These are phyloP conservation scores for Komagataea norvegica DNA, from an alignment of 1,139 yeast genomes.

Conservation along the genomic window DNA sequence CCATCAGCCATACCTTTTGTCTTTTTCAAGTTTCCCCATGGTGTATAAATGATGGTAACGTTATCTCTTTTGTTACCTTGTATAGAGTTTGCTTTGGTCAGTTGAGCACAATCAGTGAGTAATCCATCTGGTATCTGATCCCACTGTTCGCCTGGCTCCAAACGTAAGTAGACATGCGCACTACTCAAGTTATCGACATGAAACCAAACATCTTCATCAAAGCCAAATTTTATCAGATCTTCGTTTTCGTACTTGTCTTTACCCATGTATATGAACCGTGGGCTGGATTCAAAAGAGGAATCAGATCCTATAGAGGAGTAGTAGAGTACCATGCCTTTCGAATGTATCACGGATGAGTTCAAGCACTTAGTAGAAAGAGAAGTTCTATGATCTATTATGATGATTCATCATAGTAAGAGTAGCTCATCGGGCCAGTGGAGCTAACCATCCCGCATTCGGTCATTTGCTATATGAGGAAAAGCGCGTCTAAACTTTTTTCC, in stretches of 20 bases:
- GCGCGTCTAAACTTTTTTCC: no score
- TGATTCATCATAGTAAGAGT: no score
- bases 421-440: no score
- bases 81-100: conserved; percentile 77
- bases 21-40: conserved; percentile 68
- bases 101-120: conserved; percentile 55
- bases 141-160: conserved; percentile 42
- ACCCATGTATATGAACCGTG: conserved; percentile 58
- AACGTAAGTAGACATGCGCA: conserved; percentile 73
- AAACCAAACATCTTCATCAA: conserved; percentile 73
- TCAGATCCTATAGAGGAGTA: conserved; percentile 44
- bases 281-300: conserved; percentile 25
- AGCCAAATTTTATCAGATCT: conserved; percentile 62
- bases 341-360: no score
- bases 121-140: conserved; percentile 49
- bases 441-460: no score
- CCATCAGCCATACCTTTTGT: conserved; percentile 80
- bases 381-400: no score
- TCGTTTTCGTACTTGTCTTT: conserved; percentile 76
- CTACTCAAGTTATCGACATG: conserved; percentile 79
- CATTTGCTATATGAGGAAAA: no score
- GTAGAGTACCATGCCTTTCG: conserved; percentile 50
- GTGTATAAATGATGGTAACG: conserved; percentile 68
- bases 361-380: no score
- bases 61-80: conserved; percentile 72